A percentile compares a stretch with the other conserved stretches of the same genome.
Evolutionary conservation across 352 stramenopile genomes (phyloP).

Genomic region (Phytopythium delawarense): DNA sequence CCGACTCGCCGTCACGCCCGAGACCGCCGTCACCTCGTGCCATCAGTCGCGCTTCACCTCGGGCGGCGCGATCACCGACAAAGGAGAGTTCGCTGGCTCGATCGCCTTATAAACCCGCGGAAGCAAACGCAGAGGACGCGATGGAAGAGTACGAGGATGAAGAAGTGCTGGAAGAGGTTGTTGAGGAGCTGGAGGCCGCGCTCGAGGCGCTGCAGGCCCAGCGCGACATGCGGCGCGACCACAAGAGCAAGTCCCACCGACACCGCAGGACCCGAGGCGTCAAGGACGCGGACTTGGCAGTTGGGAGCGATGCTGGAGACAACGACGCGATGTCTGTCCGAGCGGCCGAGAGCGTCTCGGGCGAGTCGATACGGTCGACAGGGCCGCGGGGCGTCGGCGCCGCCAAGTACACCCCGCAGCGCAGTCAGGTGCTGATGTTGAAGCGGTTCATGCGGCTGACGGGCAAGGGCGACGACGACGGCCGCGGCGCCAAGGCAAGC

Average conservation of each 20-base stretch:
- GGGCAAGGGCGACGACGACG: slow-evolving; percentile 15
- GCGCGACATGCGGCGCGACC: neutral
- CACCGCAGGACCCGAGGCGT: neutral
- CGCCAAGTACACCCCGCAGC: slow-evolving; percentile 60
- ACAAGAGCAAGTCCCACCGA: slow-evolving; percentile 7
- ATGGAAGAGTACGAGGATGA: slow-evolving; percentile 41
- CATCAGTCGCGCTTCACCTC: neutral
- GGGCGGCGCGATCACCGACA: neutral
- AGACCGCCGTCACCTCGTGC: neutral
- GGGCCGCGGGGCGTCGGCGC: slow-evolving; percentile 24
- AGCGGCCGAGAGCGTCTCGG: slow-evolving; percentile 26
- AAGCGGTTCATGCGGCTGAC: slow-evolving; percentile 46
- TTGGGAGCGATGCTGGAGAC: neutral
- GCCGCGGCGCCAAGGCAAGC: slow-evolving; percentile 10
- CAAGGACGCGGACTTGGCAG: neutral
- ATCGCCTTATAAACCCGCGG: neutral
- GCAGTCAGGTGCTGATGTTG: slow-evolving; percentile 46
- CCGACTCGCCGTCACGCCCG: neutral
- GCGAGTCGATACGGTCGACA: slow-evolving; percentile 16
- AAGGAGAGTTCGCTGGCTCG: neutral
- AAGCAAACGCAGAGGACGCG: slow-evolving; percentile 9
- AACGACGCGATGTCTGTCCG: slow-evolving; percentile 13
- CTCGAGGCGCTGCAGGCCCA: slow-evolving; percentile 10
- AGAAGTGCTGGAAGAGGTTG: slow-evolving; percentile 25
- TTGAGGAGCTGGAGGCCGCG: slow-evolving; percentile 3